A percentile compares a stretch with the other conserved stretches of the same genome.
These are phyloP conservation scores for Arabidopsis arenosa DNA, from an alignment of 345 rosid species.

Conservation along the genomic window DNA sequence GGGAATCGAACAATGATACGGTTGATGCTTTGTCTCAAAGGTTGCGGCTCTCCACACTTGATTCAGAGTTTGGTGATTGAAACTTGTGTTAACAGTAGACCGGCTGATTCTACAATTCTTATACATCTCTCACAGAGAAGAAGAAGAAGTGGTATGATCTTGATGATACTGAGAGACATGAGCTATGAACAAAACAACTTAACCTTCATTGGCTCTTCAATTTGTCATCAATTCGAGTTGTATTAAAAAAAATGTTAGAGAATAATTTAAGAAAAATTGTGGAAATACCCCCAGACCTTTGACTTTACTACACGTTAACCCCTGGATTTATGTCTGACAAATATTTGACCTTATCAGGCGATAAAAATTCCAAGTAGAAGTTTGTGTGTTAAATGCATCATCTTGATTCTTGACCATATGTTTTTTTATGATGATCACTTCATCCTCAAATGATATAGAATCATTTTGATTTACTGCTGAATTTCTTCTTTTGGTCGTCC, in stretches of 20 bases:
- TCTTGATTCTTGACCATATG: conserved; percentile 9
- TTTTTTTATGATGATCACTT: conserved; percentile 15
- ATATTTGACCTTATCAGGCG: neutral
- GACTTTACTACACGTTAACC: neutral
- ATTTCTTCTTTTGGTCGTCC: conserved; percentile 31
- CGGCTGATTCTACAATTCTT: conserved; percentile 27
- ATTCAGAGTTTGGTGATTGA: conserved; percentile 33
- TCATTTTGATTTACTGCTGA: conserved; percentile 27
- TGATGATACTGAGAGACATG: conserved; percentile 25
- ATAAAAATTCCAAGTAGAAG: neutral
- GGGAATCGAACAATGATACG: conserved; percentile 63
- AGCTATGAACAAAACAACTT: conserved; percentile 31
- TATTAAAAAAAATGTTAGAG: neutral
- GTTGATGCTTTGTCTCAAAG: conserved; percentile 58
- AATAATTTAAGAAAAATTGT: neutral
- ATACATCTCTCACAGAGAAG: conserved; percentile 20
- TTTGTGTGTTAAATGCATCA: conserved; percentile 6
- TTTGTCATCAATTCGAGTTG: conserved; percentile 9
- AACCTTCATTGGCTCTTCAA: conserved; percentile 29
- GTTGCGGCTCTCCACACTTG: conserved; percentile 60
- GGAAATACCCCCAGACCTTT: conserved; percentile 17
- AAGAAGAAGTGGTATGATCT: conserved; percentile 15
- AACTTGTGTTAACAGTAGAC: conserved; percentile 31
- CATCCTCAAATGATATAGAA: conserved; percentile 26
- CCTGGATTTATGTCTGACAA: neutral